Base-by-base conservation (phyloP, 345 rosid genomes). In the Hibiscus trionum region DNA sequence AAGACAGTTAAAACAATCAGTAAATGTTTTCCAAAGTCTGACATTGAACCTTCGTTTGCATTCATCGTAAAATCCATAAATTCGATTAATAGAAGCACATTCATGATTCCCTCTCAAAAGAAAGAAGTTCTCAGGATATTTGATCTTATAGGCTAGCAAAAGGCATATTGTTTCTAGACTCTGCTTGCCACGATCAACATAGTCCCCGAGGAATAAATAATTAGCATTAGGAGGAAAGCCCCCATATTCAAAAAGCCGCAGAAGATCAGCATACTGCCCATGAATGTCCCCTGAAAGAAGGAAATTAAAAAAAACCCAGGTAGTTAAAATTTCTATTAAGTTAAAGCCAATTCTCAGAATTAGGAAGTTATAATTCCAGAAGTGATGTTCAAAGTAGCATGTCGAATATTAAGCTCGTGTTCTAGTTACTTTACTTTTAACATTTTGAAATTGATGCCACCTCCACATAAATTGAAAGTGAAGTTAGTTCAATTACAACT, bases 151-250 rank as follows among this genome's bases (percentile, higher is more conserved):
- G 61, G 97, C 94, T 80, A 92, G 86, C 79, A 92, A 80, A 79
- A 93, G 90, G 83, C 98, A 93, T 76, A 93, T 90, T 65, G 98
- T 90, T 81, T 93, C 98, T 81, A 93, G 79, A 85, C 98, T 90
- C 76, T 90, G 98, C 86, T 93, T 93, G 76, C 98, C 98, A 68
- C 96, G 96, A 76, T 93, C 98, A 17, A 93, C 96, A 72, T 93
- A 93, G 76, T 93, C 98, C 65, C 96, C 96, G 19, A 93, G 77
- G 81, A 93, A 93, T 76, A 93, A 80, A 76, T 93, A 93, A 81
- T 93, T 93, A 56, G 95, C 89, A 65, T 74, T 80, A 0, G 98
- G 98, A 80, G 98, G 98, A 68, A 87, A 90, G 49, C 98, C 95
- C 49, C 97, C 98, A 71, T 93, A 90, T 77, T 90, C 97, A 73